Conservation (phyloP, 371 early-diverging fungal genomes). For the Saksenaea oblongispora region DNA sequence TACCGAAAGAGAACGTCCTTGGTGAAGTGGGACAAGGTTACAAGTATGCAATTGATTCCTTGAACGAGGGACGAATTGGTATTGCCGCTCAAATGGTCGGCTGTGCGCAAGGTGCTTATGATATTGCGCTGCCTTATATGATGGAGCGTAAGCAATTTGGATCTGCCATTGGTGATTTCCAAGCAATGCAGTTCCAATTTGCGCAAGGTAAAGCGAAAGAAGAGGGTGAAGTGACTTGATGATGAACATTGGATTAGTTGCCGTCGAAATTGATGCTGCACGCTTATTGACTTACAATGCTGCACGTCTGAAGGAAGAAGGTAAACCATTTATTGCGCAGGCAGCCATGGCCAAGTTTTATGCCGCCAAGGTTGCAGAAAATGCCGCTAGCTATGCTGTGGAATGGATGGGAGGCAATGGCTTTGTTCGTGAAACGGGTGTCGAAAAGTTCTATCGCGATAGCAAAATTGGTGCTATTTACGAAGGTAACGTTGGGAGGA, state of each 20-base stretch:
- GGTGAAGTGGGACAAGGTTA: conserved; percentile 95
- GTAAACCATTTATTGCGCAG: conserved; percentile 84
- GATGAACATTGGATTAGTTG: conserved; percentile 35
- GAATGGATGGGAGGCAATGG: conserved; percentile 98
- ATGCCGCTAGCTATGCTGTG: conserved; percentile 82
- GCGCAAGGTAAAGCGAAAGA: conserved; percentile 64
- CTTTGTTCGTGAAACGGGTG: conserved; percentile 78
- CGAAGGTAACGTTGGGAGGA: conserved; percentile 39
- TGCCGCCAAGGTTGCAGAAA: conserved; percentile 91
- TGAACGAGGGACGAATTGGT: conserved; percentile 96
- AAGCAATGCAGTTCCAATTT: conserved; percentile 95
- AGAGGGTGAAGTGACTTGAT: neutral
- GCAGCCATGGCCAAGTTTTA: conserved; percentile 98
- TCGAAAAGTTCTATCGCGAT: conserved; percentile 95
- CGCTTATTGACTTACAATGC: conserved; percentile 95
- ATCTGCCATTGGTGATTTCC: conserved; percentile 82
- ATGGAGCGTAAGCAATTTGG: conserved; percentile 96
- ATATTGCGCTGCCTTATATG: conserved; percentile 85
- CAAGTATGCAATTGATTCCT: conserved; percentile 95
- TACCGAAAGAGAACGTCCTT: conserved; percentile 85
- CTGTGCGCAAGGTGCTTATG: conserved; percentile 92
- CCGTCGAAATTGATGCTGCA: conserved; percentile 94
- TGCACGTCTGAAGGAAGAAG: conserved; percentile 92
- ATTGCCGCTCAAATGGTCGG: conserved; percentile 98
- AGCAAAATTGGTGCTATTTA: conserved; percentile 88